Evolutionary conservation across 2,329 filamentous ascomycete genomes (phyloP).

Genomic region (Trichoderma pleuroti): DNA sequence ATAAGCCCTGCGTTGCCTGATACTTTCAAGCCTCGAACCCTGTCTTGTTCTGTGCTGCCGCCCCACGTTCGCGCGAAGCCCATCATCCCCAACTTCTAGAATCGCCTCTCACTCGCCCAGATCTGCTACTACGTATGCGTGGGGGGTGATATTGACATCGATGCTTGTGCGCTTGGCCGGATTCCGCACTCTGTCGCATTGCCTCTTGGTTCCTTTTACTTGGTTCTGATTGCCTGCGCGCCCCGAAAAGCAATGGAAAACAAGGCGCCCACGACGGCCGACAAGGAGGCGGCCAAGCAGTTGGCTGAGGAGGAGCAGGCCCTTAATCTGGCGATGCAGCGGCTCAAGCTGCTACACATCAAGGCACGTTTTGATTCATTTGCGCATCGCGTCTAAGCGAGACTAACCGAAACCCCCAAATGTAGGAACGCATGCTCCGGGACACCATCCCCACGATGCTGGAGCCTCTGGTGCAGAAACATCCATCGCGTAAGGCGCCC

Average conservation of each 20-base stretch:
- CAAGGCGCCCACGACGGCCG: constrained; percentile 23
- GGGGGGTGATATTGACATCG: not conserved
- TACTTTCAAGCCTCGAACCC: not conserved
- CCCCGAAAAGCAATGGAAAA: constrained; percentile 9
- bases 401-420: constrained; percentile 22
- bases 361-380: constrained; percentile 39
- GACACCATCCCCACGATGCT: constrained; percentile 39
- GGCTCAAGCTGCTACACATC: constrained; percentile 53
- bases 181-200: not conserved
- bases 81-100: constrained; percentile 17
- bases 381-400: not conserved
- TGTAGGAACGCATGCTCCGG: constrained; percentile 34
- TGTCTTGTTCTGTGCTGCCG: not conserved
- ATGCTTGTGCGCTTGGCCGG: not conserved
- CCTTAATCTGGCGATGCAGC: constrained; percentile 47
- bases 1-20: not conserved
- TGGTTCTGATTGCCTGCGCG: not conserved
- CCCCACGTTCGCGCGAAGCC: constrained; percentile 13
- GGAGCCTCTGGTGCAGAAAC: constrained; percentile 48
- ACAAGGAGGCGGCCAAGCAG: constrained; percentile 25
- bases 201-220: not conserved
- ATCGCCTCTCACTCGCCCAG: constrained; percentile 14
- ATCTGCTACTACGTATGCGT: constrained; percentile 1
- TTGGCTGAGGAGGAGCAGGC: constrained; percentile 47
- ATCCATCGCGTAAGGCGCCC: constrained; percentile 47